Evolutionary conservation across 495 filamentous ascomycete species (phyloP).

Genomic region (Penicillium nucicola): DNA sequence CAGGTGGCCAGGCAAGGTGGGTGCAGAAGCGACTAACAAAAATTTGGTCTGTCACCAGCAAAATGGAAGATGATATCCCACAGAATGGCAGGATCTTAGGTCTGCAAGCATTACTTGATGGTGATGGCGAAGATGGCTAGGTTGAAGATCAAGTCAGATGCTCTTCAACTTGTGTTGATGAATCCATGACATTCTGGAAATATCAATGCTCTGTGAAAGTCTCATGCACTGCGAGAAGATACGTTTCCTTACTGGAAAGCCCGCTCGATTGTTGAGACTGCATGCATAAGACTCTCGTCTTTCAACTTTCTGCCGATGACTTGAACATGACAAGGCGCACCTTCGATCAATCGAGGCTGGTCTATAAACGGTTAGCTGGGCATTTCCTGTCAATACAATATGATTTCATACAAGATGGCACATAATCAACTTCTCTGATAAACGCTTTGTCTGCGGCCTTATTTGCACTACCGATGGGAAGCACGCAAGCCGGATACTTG

Average conservation of each 20-base stretch:
- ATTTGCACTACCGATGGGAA: slow-evolving; percentile 16
- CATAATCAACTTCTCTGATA: slow-evolving; percentile 15
- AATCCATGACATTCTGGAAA: no score
- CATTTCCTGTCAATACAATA: no score
- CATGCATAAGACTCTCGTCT: slow-evolving; percentile 20
- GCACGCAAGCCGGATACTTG: slow-evolving; percentile 17
- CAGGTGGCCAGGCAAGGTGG: slow-evolving; percentile 9
- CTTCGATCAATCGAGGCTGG: slow-evolving; percentile 17
- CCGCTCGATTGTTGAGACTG: slow-evolving; percentile 12
- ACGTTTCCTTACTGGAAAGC: no score
- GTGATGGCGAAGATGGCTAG: not conserved
- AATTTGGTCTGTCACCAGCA: not conserved
- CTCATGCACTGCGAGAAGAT: no score
- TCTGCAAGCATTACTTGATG: slow-evolving; percentile 4
- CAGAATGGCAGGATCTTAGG: not conserved
- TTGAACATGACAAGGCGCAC: slow-evolving; percentile 29
- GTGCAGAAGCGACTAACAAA: slow-evolving; percentile 3
- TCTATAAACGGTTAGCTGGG: slow-evolving; percentile 7
- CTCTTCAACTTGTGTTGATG: no score
- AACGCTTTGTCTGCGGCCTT: slow-evolving; percentile 10
- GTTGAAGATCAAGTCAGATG: no score
- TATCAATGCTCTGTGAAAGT: no score
- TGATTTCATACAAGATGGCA: slow-evolving; percentile 11
- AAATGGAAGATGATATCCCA: not conserved
- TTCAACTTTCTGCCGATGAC: slow-evolving; percentile 24